These are phyloP conservation scores for Cercophora newfieldiana DNA, from an alignment of 495 filamentous ascomycete genomes.

Conservation along the genomic window DNA sequence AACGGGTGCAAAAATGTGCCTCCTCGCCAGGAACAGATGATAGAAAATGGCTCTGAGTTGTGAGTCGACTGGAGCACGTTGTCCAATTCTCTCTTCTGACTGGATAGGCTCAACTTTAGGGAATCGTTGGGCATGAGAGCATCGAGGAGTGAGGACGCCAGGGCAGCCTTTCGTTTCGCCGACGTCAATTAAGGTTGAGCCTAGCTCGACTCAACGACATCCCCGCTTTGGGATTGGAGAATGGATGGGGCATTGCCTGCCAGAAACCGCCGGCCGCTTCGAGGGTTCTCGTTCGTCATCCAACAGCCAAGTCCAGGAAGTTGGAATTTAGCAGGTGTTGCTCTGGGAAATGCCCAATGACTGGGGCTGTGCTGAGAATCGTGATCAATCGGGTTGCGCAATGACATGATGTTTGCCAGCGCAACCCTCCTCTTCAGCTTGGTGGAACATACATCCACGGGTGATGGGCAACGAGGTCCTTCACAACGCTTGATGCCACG, in stretches of 20 bases:
- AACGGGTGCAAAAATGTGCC: not conserved
- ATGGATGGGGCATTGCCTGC: not conserved
- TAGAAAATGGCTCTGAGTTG: not conserved
- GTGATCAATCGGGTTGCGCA: not conserved
- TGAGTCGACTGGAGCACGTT: conserved; percentile 17
- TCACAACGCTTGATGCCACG: not conserved
- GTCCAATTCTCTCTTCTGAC: conserved; percentile 10
- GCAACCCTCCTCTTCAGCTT: not conserved
- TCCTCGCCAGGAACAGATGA: not conserved
- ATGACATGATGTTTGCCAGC: not conserved
- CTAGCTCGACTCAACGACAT: not conserved
- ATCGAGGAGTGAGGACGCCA: not conserved
- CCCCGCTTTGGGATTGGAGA: not conserved
- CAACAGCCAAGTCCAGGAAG: not conserved
- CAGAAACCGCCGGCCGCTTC: too few relatives aligned
- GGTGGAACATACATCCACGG: not conserved
- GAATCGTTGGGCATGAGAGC: conserved; percentile 6
- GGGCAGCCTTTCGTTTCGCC: conserved; percentile 8
- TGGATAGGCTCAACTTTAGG: conserved; percentile 5
- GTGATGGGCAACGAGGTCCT: not conserved
- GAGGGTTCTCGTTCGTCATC: not conserved
- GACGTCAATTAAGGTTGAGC: conserved; percentile 1
- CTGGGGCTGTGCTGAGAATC: not conserved
- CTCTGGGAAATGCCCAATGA: not conserved
- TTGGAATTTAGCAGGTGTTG: not conserved